phyloP scores from a whole-genome alignment of 768 basidiomycete genomes.

The Boletus sp. region DNA sequence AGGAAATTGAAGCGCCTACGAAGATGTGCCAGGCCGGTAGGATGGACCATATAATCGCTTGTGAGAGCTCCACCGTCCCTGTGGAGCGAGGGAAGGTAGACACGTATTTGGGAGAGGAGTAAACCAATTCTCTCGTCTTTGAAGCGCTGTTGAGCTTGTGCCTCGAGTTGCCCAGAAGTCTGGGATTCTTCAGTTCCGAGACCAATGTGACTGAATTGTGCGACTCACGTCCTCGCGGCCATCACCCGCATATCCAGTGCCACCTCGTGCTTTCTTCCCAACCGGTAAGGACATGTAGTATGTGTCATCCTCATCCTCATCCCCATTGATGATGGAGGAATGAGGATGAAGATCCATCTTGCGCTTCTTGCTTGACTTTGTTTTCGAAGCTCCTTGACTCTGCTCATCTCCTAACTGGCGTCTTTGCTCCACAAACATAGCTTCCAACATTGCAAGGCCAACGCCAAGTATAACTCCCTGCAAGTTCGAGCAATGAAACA shows the following conservation, averaged over 20 bases:
- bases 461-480: conserved; percentile 92
- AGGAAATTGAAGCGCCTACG: conserved; percentile 88
- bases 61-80: conserved; percentile 73
- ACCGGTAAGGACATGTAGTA: conserved; percentile 41
- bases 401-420: conserved; percentile 33
- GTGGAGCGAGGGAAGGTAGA: conserved; percentile 79
- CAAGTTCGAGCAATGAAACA: conserved; percentile 88
- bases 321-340: conserved; percentile 29
- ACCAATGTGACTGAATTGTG: neutral
- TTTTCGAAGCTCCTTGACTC: conserved; percentile 24
- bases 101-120: conserved; percentile 69
- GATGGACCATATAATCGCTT: conserved; percentile 91
- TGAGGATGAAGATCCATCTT: conserved; percentile 34
- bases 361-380: conserved; percentile 40
- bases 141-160: conserved; percentile 63
- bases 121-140: conserved; percentile 75
- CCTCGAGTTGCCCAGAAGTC: conserved; percentile 81
- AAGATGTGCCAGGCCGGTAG: conserved; percentile 88
- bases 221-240: conserved; percentile 78
- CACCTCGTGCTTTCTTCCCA: conserved; percentile 72
- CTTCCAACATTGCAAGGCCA: conserved; percentile 84
- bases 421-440: conserved; percentile 58
- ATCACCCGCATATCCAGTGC: conserved; percentile 86
- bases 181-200: conserved; percentile 30
- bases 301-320: conserved; percentile 55